Conservation (phyloP, 208 protist genomes). For the Herpetomonas samuelpessoai region DNA sequence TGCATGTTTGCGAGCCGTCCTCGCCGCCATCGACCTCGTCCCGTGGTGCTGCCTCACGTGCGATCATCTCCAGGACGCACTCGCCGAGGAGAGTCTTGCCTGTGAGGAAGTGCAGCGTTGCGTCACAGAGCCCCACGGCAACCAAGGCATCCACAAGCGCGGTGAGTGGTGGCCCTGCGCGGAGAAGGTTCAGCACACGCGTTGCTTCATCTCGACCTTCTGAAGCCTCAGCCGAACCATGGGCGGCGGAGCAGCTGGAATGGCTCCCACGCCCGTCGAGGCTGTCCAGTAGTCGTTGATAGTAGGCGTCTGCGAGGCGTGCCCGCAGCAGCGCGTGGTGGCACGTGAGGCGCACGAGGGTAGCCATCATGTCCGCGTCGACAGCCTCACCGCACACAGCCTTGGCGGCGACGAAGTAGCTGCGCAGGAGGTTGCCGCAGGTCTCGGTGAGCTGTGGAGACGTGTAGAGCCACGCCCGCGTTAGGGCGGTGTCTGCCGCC, state of each 20-base stretch:
- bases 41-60: constrained; percentile 6
- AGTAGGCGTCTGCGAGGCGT: constrained; percentile 6
- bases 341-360: constrained; percentile 64
- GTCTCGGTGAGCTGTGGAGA: constrained; percentile 41
- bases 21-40: neutral
- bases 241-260: neutral
- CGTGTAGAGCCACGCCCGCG: constrained; percentile 2
- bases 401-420: constrained; percentile 74
- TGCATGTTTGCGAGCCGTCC: neutral
- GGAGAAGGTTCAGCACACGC: neutral
- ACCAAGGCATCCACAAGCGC: constrained; percentile 75
- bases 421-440: constrained; percentile 51
- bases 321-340: constrained; percentile 56
- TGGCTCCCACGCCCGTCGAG: neutral
- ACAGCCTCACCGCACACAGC: constrained; percentile 34
- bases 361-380: constrained; percentile 71
- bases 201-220: neutral
- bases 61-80: constrained; percentile 48
- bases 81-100: constrained; percentile 53
- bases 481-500: neutral
- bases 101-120: constrained; percentile 64
- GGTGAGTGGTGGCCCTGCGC: constrained; percentile 14
- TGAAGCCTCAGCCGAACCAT: neutral
- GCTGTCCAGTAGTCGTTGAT: constrained; percentile 1
- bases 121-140: constrained; percentile 75